Evolutionary conservation across 2,329 filamentous ascomycete species (phyloP).

Genomic region (Talaromyces sp.): DNA sequence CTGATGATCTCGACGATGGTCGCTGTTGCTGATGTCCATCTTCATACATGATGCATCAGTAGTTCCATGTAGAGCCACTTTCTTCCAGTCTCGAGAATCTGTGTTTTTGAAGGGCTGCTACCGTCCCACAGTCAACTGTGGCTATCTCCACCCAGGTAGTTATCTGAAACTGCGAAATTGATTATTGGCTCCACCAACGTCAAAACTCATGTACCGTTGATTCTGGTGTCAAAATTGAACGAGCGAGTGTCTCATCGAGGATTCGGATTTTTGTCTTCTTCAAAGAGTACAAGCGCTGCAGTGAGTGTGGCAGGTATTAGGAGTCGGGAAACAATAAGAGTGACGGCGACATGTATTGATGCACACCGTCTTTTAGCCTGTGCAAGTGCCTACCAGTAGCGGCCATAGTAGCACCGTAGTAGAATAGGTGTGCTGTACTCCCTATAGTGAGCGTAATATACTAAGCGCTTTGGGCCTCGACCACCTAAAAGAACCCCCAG

Average conservation of each 20-base stretch:
- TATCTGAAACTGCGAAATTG: not conserved
- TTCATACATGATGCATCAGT: not conserved
- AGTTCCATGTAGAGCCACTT: not conserved
- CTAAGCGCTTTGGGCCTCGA: not conserved
- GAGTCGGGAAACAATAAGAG: not conserved
- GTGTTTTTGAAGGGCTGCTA: not conserved
- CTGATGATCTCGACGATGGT: not conserved
- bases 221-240: not conserved
- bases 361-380: constrained; percentile 6
- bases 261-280: too few species aligned
- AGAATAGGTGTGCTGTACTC: not conserved
- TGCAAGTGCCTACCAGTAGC: not conserved
- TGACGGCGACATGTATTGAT: not conserved
- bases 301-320: not conserved
- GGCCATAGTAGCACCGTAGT: not conserved
- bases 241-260: not conserved
- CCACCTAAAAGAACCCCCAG: not conserved
- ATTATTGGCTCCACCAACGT: not conserved
- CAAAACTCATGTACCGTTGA: not conserved
- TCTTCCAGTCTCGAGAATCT: not conserved
- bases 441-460: not conserved
- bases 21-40: not conserved
- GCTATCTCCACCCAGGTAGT: not conserved
- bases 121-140: not conserved
- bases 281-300: not conserved